Percentiles rank a stretch among this genome's conserved stretches.
Conservation (phyloP, 345 rosid genomes). For the Toxicodendron radicans region DNA sequence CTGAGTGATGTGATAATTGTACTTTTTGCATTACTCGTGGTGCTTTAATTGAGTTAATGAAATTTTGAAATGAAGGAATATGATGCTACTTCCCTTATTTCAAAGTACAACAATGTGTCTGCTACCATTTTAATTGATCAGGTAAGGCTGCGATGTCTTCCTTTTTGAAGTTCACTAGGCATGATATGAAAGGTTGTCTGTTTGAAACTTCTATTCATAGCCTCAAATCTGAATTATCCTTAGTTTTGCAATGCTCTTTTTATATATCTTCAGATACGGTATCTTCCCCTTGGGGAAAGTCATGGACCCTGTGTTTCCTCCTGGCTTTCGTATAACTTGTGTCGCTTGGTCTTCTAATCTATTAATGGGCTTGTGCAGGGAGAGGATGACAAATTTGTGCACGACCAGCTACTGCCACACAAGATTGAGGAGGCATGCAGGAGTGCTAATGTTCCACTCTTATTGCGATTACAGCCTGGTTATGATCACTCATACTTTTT, state of each 20-base stretch:
- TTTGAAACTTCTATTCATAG: not conserved
- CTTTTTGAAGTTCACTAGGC: slow-evolving; percentile 4
- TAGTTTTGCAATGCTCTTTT: not conserved
- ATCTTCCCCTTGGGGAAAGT: no score
- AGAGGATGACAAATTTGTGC: slow-evolving; percentile 71
- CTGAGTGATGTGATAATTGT: not conserved
- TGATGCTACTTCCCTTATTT: slow-evolving; percentile 73
- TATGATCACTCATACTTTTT: slow-evolving; percentile 88
- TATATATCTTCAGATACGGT: no score
- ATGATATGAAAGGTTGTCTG: not conserved
- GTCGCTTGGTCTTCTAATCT: not conserved
- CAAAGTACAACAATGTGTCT: slow-evolving; percentile 56
- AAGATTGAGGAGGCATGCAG: slow-evolving; percentile 75
- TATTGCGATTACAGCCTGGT: slow-evolving; percentile 72
- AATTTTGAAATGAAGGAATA: slow-evolving; percentile 62
- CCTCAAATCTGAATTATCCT: slow-evolving; percentile 3
- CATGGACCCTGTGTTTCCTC: not conserved
- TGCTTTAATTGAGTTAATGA: no score
- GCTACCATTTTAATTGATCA: slow-evolving; percentile 88
- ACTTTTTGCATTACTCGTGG: not conserved
- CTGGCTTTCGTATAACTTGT: not conserved
- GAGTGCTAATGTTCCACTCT: slow-evolving; percentile 50
- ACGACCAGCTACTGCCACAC: slow-evolving; percentile 59
- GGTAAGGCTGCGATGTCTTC: slow-evolving; percentile 36
- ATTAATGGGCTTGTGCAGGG: slow-evolving; percentile 53